Conservation (phyloP, 768 basidiomycete species). For the Paxillus ammoniavirescens region DNA sequence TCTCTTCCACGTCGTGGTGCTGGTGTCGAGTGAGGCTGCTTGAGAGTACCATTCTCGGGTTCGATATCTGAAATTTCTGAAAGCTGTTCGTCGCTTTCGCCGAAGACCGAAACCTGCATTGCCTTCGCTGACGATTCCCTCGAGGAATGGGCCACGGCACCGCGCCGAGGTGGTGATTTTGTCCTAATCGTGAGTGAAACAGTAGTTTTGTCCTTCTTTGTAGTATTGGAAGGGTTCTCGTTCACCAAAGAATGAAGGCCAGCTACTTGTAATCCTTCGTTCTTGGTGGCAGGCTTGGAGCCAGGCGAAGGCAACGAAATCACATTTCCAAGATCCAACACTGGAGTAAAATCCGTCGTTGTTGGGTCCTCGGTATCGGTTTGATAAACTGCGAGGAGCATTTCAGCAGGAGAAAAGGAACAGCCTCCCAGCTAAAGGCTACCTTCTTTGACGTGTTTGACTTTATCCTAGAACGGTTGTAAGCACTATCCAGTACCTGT, state of each 20-base stretch:
- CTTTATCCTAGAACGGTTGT: slow-evolving; percentile 18
- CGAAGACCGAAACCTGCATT: slow-evolving; percentile 16
- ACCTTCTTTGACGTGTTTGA: slow-evolving; percentile 31
- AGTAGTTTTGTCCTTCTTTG: not conserved
- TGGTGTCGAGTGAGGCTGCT: not conserved
- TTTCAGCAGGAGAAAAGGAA: not conserved
- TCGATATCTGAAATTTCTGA: slow-evolving; percentile 36
- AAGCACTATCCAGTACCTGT: not conserved
- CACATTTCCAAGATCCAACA: not conserved
- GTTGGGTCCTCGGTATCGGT: slow-evolving; percentile 22
- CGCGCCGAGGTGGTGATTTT: not conserved
- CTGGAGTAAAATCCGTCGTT: not conserved
- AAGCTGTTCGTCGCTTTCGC: slow-evolving; percentile 21
- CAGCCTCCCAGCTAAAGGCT: not conserved
- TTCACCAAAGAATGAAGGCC: not conserved
- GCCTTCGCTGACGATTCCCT: slow-evolving; percentile 5
- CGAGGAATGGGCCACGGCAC: not conserved
- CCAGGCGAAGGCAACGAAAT: not conserved
- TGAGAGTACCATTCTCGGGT: not conserved
- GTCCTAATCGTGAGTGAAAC: not conserved
- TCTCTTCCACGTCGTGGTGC: not conserved
- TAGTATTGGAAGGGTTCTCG: not conserved
- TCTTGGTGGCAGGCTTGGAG: not conserved
- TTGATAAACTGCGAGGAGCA: slow-evolving; percentile 23
- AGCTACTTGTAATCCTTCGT: not conserved